Base-by-base conservation (phyloP, 1,284 basidiomycete species). In the Lentinus polychrous region DNA sequence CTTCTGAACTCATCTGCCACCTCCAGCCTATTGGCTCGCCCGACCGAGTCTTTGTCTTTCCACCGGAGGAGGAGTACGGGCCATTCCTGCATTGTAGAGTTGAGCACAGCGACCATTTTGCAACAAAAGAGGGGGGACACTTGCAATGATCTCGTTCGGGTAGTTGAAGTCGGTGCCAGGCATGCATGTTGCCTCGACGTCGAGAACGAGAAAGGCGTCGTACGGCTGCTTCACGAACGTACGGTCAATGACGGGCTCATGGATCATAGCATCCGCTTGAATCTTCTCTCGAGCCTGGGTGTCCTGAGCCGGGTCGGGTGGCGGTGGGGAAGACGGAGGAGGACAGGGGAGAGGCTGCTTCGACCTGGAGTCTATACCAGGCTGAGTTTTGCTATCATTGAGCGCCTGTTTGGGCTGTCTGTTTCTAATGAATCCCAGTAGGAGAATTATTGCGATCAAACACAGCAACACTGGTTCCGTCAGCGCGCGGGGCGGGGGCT, bases 121-220 rank as follows among this genome's bases (percentile, higher is more conserved):
- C 31, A 37, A 10, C 23, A 52, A 33, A 45, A 43, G 36, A 45
- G 49, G 48, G 65, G 35, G 45, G 33, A 72, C n/a, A n/a, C 86
- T 62, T 63, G 90, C 91, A 54, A 96, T 95, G 50, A 96, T 94
- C 70, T 98, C 94, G 65, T 96, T 96, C 6, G 68, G 66, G 55
- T 66, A 70, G 33, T 66, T 60, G 41, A 68, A 68, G 18, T 57
- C 60, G 3, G 56, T 55, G 4, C 74, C 84, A 55, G 67, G 66
- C 40, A 82, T 65, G 63, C 94, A 98, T 0, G 94, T 97, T 4
- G 86, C 94, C 65, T 97, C 94, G 43, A 97, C 87, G 60, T 95
- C 91, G 36, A 92, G 70, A 20, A 91, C 81, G 10, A 90, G 74
- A 58, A 89, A 85, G 11, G 74, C 78, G 43, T 89, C 85, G 55